Percentiles rank a stretch among this genome's conserved stretches.
Conservation (phyloP, 495 filamentous ascomycete species). For the Filosporella fistucella region DNA sequence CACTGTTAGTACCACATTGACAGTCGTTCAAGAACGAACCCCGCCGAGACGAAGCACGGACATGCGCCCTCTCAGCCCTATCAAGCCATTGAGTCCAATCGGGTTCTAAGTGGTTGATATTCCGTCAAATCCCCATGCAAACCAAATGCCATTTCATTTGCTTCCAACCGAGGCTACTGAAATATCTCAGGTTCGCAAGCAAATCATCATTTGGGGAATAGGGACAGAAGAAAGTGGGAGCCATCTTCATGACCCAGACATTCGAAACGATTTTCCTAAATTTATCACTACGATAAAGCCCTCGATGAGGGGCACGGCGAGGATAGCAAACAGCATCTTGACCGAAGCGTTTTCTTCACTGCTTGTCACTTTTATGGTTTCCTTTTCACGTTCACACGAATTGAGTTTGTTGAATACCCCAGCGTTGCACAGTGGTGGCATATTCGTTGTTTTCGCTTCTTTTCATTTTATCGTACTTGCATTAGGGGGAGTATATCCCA, state of each 20-base stretch:
- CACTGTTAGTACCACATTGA: conserved; percentile 37
- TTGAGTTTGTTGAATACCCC: conserved; percentile 17
- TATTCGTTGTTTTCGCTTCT: conserved; percentile 2
- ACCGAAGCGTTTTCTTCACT: neutral
- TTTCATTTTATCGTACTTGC: neutral
- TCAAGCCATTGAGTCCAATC: conserved; percentile 68
- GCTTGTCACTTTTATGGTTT: neutral
- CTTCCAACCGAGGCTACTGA: too few relatives aligned
- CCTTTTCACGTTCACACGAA: too few relatives aligned
- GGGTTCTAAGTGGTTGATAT: too few relatives aligned
- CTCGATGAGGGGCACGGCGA: neutral
- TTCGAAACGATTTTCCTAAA: conserved; percentile 1
- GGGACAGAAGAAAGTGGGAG: too few relatives aligned
- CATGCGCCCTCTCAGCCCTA: conserved; percentile 58
- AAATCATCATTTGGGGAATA: too few relatives aligned
- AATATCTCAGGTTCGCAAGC: too few relatives aligned
- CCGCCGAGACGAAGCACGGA: conserved; percentile 25
- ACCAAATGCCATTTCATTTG: too few relatives aligned
- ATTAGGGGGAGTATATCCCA: neutral
- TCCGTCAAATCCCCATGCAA: too few relatives aligned
- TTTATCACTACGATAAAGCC: too few relatives aligned
- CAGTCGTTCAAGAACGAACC: conserved; percentile 34
- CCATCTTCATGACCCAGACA: too few relatives aligned
- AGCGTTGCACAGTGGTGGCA: conserved; percentile 16
- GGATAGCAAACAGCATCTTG: neutral